Evolutionary conservation across 164 flowering plant genomes (phyloP), one percentile per base, ranked within the genome.

Genomic region (Buxus sempervirens): DNA sequence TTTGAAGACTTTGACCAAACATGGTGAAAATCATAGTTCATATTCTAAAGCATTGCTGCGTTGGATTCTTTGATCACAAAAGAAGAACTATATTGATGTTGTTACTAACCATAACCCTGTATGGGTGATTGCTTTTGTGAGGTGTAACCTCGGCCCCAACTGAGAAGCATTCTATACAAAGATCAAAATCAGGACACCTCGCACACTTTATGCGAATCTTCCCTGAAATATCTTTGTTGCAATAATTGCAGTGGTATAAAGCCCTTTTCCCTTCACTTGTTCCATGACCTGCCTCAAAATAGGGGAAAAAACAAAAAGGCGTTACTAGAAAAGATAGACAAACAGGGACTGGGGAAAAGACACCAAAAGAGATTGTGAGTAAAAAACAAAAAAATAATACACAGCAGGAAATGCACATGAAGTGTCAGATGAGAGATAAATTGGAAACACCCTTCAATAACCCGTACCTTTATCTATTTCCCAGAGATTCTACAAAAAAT

Each of bases 111-210:
- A 95, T 95, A 71, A 95, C 96, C 85, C 98, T 81, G 63, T 86
- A 89, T 0, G 89, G 83, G 79, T 91, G 98, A 76, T 77, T 86
- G 80, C 89, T 82, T 73, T 85, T 86, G 82, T 93, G 98, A 75
- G 97, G 96, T 51, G 80, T 76, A 63, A 93, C 82, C 77, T 87
- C 94, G 59, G 86, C 94, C 64, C 97, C 98, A 56, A 93, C 91
- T 48, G 93, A 88, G 70, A 91, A 91, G 81, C 98, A 93, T 76
- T 93, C 97, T 32, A 93, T 68, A 60, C 98, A 93, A 41, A 93
- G 89, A 82, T 88, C 96, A 75, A 90, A 90, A 79, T 90, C 93
- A 67, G 96, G 84, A 75, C 96, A 90, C 23, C 68, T 60, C n/a
- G 75, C 81, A 78, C 93, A 90, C 63, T 90, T 90, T 53, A 88